These are phyloP conservation scores for Amanita muscaria DNA, from an alignment of 768 basidiomycete genomes.

Conservation along the genomic window DNA sequence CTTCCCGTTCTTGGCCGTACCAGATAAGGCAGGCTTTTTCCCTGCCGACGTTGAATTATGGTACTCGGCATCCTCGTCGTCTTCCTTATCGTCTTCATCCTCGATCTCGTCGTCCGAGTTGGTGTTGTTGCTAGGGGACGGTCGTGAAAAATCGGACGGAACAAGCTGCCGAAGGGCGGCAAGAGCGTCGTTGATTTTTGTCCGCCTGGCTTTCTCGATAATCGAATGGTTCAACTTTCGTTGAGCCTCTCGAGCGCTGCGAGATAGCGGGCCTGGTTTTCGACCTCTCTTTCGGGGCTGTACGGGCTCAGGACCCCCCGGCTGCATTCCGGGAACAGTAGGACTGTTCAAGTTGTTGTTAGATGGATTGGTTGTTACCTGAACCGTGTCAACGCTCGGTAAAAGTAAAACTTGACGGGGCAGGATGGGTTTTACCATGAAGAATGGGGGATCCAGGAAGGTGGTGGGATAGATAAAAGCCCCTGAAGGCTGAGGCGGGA, in stretches of 20 bases:
- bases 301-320: background rate
- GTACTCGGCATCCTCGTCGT: constrained; percentile 26
- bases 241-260: constrained; percentile 74
- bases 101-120: constrained; percentile 25
- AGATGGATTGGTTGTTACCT: too few relatives aligned
- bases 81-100: constrained; percentile 29
- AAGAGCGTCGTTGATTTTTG: constrained; percentile 93
- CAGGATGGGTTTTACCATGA: constrained; percentile 1
- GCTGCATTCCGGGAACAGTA: background rate
- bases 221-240: constrained; percentile 91
- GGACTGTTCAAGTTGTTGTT: background rate
- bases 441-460: background rate
- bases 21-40: constrained; percentile 13
- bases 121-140: background rate
- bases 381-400: background rate
- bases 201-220: constrained; percentile 88
- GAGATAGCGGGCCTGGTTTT: constrained; percentile 64
- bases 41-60: constrained; percentile 19
- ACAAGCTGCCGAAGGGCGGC: constrained; percentile 71
- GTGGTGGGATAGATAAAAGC: background rate
- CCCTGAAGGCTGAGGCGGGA: background rate
- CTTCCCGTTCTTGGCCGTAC: constrained; percentile 31
- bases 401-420: background rate
- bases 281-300: constrained; percentile 51
- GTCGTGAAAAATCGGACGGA: constrained; percentile 38